Evolutionary conservation across 306 rosid genomes (phyloP).

Genomic region (Potentilla sterilis): DNA sequence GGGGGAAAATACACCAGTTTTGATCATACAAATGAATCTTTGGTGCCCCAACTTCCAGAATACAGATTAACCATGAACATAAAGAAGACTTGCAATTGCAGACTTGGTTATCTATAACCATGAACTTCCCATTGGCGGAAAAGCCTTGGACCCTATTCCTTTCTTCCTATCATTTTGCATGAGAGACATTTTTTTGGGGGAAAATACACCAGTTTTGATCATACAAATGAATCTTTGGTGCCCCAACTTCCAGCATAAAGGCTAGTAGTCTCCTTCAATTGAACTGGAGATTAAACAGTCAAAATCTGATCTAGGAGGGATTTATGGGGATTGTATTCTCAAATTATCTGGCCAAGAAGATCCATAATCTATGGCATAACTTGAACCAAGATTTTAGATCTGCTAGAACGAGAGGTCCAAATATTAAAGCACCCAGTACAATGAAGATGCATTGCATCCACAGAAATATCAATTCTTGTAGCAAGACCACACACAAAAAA

Average conservation of each 20-base stretch:
- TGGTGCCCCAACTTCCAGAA: background rate
- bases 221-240: background rate
- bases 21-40: background rate
- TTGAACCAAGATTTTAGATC: background rate
- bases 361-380: constrained; percentile 1
- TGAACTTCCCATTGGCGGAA: background rate
- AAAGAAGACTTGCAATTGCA: background rate
- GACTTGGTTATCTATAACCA: background rate
- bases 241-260: background rate
- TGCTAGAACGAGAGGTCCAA: background rate
- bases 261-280: background rate
- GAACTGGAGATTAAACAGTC: background rate
- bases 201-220: background rate
- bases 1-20: background rate
- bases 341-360: background rate
- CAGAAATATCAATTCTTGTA: background rate
- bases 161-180: background rate
- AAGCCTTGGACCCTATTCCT: background rate
- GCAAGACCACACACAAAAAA: constrained; percentile 1
- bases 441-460: background rate
- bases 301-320: background rate
- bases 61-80: background rate
- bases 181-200: background rate
- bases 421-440: background rate
- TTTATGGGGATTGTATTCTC: background rate